A percentile compares a stretch with the other conserved stretches of the same genome.
Evolutionary conservation across 2,329 filamentous ascomycete genomes (phyloP).

Genomic region (Blastomyces percursus): DNA sequence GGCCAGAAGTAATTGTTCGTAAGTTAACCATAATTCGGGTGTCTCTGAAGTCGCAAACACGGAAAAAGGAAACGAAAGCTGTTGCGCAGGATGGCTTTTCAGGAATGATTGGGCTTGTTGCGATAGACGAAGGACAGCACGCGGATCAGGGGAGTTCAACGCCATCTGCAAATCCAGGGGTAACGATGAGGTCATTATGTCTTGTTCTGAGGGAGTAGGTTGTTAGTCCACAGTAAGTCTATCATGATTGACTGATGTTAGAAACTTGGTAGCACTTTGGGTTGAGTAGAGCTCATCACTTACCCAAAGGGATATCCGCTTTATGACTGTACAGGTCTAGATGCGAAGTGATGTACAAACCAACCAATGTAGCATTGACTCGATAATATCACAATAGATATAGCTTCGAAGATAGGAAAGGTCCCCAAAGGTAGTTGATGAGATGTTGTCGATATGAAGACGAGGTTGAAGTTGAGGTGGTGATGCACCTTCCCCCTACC

Average conservation of each 20-base stretch:
- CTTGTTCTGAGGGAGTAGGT: not conserved
- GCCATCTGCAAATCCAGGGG: conserved; percentile 13
- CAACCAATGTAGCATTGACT: not conserved
- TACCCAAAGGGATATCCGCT: not conserved
- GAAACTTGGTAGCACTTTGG: too few relatives aligned
- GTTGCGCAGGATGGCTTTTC: conserved; percentile 39
- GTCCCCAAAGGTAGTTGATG: not conserved
- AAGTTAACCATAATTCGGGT: conserved; percentile 68
- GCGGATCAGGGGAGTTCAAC: conserved; percentile 31
- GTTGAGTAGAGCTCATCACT: not conserved
- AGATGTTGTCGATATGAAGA: not conserved
- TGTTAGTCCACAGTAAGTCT: not conserved
- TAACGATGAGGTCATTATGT: conserved; percentile 3
- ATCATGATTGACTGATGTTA: not conserved
- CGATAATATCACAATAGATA: not conserved
- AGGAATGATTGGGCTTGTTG: conserved; percentile 35
- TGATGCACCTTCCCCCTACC: not conserved
- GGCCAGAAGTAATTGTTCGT: conserved; percentile 77
- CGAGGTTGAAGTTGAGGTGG: not conserved
- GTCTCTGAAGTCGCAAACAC: conserved; percentile 50
- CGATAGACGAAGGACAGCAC: conserved; percentile 35
- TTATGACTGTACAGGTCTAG: not conserved
- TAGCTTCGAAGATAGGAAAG: not conserved
- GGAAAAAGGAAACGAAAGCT: conserved; percentile 41
- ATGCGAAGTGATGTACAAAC: not conserved